Evolutionary conservation across 148 eudicot genomes (phyloP).

Genomic region (Vaccinium macrocarpon): DNA sequence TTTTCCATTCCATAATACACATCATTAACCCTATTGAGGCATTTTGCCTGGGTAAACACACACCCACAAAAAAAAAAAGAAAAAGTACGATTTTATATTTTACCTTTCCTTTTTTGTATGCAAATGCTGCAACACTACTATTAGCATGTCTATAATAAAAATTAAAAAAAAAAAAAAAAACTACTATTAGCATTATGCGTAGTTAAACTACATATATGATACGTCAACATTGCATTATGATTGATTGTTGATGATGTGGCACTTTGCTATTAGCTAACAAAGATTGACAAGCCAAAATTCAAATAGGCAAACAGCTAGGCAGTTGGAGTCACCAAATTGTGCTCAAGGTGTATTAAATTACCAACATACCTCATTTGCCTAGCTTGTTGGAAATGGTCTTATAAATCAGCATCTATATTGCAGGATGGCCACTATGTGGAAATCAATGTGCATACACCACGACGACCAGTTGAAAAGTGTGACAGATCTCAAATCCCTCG

Average conservation of each 20-base stretch:
- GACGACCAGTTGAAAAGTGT: slow-evolving; percentile 54
- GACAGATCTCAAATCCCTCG: slow-evolving; percentile 57
- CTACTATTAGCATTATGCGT: background rate
- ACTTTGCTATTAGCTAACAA: background rate
- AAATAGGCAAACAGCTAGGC: background rate
- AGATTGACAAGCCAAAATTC: background rate
- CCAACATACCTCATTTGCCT: background rate
- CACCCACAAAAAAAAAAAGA: background rate
- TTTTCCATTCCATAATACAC: background rate
- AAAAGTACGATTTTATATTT: background rate
- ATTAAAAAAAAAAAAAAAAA: background rate
- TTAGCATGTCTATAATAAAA: background rate
- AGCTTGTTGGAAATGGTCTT: background rate
- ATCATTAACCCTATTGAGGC: background rate
- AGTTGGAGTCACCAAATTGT: background rate
- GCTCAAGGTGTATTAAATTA: background rate
- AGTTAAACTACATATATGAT: background rate
- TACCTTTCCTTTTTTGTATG: background rate
- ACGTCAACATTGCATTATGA: background rate
- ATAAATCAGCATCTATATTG: slow-evolving; percentile 11
- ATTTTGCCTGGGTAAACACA: background rate
- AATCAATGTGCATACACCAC: slow-evolving; percentile 56
- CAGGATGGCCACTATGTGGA: slow-evolving; percentile 95
- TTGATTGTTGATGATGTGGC: background rate
- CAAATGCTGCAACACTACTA: background rate